phyloP scores from a whole-genome alignment of 163 green algal species.

The Dunaliella salina region DNA sequence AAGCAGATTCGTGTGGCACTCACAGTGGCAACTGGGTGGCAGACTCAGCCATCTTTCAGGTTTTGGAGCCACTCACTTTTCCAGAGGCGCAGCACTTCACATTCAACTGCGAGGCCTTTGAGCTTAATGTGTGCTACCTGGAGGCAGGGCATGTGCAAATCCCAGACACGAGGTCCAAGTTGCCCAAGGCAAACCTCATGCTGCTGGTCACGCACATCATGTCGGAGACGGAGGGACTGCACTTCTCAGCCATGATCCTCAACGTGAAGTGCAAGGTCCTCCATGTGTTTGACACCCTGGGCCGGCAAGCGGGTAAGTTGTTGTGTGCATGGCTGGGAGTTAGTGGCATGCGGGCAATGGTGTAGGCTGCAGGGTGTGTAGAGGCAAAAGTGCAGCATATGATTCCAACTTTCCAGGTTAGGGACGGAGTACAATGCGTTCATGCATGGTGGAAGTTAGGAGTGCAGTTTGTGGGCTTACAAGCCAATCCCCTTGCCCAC shows the following conservation, averaged over 20 bases:
- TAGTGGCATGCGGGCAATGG: too few species aligned
- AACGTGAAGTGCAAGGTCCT: not conserved
- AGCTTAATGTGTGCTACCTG: not conserved
- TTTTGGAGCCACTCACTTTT: not conserved
- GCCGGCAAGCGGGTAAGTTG: not conserved
- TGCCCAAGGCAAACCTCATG: not conserved
- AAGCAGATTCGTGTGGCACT: not conserved
- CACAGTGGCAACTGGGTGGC: not conserved
- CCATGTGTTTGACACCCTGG: not conserved
- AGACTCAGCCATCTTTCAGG: not conserved
- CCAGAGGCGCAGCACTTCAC: not conserved
- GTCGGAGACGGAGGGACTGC: not conserved
- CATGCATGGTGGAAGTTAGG: not conserved
- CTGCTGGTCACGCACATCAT: not conserved
- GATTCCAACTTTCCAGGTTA: not conserved
- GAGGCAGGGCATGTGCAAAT: not conserved
- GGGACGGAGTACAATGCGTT: not conserved
- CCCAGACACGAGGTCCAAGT: not conserved
- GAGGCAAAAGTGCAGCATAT: too few species aligned
- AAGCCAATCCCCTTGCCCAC: not conserved
- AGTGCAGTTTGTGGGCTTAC: not conserved
- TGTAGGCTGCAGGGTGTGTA: too few species aligned
- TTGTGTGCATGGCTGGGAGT: not conserved
- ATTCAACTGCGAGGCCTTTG: not conserved
- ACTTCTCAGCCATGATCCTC: not conserved